Conservation (phyloP, 2,329 filamentous ascomycete species). For the Myrmaecium sp. region DNA sequence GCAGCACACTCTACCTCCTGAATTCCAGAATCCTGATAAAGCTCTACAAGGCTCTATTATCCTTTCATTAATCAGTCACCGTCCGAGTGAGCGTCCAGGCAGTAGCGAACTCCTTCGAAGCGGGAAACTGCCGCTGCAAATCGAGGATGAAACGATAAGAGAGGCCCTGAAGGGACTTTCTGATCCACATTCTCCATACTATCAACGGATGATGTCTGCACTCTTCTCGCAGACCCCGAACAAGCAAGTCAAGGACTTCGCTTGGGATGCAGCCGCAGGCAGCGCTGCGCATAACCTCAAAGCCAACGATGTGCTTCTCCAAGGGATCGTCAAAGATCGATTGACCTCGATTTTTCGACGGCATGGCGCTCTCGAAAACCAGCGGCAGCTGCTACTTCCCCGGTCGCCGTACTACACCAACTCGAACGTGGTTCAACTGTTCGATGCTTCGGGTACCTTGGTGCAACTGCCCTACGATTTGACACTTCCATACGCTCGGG, state of each 20-base stretch:
- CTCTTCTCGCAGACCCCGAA: slow-evolving; percentile 57
- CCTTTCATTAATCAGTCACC: slow-evolving; percentile 61
- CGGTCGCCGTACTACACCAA: slow-evolving; percentile 59
- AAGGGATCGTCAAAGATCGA: slow-evolving; percentile 56
- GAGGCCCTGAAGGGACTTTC: slow-evolving; percentile 66
- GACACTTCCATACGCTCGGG: slow-evolving; percentile 72
- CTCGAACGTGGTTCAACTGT: slow-evolving; percentile 55
- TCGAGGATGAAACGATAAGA: slow-evolving; percentile 82
- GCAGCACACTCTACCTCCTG: slow-evolving; percentile 50
- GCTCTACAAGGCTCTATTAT: slow-evolving; percentile 60
- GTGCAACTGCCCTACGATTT: slow-evolving; percentile 90
- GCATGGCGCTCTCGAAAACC: slow-evolving; percentile 74
- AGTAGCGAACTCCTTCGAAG: slow-evolving; percentile 69
- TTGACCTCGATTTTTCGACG: slow-evolving; percentile 66
- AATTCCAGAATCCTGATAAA: slow-evolving; percentile 56
- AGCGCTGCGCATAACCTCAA: slow-evolving; percentile 15
- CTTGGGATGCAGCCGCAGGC: slow-evolving; percentile 28
- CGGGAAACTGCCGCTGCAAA: slow-evolving; percentile 74
- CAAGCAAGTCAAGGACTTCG: slow-evolving; percentile 57
- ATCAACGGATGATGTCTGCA: slow-evolving; percentile 74
- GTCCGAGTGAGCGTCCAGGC: slow-evolving; percentile 65
- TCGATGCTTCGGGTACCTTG: slow-evolving; percentile 73
- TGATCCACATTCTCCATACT: slow-evolving; percentile 72
- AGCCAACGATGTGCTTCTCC: slow-evolving; percentile 46
- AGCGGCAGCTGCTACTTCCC: slow-evolving; percentile 63